A percentile compares a stretch with the other conserved stretches of the same genome.
phyloP scores from a whole-genome alignment of 2,329 filamentous ascomycete species.

The Elsinoe batatas region DNA sequence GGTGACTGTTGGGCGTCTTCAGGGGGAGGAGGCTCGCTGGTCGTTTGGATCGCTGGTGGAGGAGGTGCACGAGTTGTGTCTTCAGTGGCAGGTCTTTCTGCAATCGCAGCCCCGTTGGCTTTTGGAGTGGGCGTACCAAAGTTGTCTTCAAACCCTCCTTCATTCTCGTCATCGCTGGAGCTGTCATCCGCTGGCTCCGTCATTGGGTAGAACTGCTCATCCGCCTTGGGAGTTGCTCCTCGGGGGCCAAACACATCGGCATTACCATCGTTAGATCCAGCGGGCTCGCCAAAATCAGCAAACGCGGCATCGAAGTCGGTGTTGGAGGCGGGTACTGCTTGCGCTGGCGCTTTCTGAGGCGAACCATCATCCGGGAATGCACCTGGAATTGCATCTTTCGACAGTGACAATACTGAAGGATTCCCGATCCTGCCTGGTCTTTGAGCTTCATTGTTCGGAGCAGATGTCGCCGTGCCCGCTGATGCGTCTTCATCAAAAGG shows the following conservation, averaged over 20 bases:
- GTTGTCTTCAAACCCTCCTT: constrained; percentile 81
- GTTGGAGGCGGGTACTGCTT: constrained; percentile 38
- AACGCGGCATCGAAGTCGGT: constrained; percentile 81
- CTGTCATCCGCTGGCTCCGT: constrained; percentile 57
- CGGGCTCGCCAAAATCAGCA: constrained; percentile 53
- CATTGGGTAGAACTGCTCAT: constrained; percentile 22
- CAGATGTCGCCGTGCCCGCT: constrained; percentile 28
- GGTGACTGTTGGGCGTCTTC: constrained; percentile 47
- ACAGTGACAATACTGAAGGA: constrained; percentile 21
- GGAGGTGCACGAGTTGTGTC: constrained; percentile 50
- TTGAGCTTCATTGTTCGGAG: not conserved
- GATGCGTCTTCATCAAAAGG: constrained; percentile 31
- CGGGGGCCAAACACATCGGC: constrained; percentile 15
- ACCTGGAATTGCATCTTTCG: constrained; percentile 33
- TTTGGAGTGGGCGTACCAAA: constrained; percentile 57
- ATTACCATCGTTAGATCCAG: constrained; percentile 17
- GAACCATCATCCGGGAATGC: constrained; percentile 36
- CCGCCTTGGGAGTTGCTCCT: constrained; percentile 15
- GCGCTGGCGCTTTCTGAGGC: constrained; percentile 29
- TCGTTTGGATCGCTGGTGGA: constrained; percentile 15
- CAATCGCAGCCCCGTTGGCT: constrained; percentile 13
- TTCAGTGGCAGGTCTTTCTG: constrained; percentile 28
- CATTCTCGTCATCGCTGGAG: constrained; percentile 60
- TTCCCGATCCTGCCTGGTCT: constrained; percentile 26
- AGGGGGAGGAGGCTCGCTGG: constrained; percentile 38